Percentiles rank a stretch among this genome's conserved stretches.
Evolutionary conservation across 1,284 basidiomycete genomes (phyloP).

Genomic region (Trichosporon sp.): DNA sequence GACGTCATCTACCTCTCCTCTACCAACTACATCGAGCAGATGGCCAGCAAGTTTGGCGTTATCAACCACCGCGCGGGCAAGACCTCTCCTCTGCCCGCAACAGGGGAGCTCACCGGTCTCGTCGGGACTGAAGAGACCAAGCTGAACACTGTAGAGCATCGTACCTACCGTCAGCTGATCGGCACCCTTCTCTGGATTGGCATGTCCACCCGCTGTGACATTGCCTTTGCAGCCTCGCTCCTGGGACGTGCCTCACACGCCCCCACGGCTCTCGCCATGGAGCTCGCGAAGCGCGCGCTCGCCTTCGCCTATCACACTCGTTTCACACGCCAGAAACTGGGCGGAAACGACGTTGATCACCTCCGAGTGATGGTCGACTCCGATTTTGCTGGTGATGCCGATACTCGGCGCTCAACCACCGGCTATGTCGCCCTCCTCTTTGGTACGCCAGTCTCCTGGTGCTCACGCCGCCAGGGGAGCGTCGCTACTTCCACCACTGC

Average conservation of each 20-base stretch:
- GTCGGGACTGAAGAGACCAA: too few species aligned
- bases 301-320: too few species aligned
- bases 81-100: conserved; percentile 9
- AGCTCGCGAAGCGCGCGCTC: too few species aligned
- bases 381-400: not conserved
- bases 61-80: conserved; percentile 8
- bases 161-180: conserved; percentile 25
- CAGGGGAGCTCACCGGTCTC: not conserved
- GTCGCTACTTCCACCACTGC: conserved; percentile 49
- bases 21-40: conserved; percentile 47
- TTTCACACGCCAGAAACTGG: too few species aligned
- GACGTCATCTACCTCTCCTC: conserved; percentile 47
- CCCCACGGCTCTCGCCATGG: conserved; percentile 42
- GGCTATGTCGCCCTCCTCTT: conserved; percentile 47
- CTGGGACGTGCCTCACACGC: conserved; percentile 24
- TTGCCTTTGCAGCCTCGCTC: conserved; percentile 29
- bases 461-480: conserved; percentile 47
- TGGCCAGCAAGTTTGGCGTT: conserved; percentile 40
- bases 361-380: not conserved
- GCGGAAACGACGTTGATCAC: conserved; percentile 30
- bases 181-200: conserved; percentile 33
- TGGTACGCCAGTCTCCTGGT: conserved; percentile 48
- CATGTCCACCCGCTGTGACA: not conserved
- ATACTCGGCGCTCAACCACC: conserved; percentile 39
- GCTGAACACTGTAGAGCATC: not conserved